A percentile compares a stretch with the other conserved stretches of the same genome.
These are phyloP conservation scores for Prillingera fragicola DNA, from an alignment of 1,284 basidiomycete species.

Conservation along the genomic window DNA sequence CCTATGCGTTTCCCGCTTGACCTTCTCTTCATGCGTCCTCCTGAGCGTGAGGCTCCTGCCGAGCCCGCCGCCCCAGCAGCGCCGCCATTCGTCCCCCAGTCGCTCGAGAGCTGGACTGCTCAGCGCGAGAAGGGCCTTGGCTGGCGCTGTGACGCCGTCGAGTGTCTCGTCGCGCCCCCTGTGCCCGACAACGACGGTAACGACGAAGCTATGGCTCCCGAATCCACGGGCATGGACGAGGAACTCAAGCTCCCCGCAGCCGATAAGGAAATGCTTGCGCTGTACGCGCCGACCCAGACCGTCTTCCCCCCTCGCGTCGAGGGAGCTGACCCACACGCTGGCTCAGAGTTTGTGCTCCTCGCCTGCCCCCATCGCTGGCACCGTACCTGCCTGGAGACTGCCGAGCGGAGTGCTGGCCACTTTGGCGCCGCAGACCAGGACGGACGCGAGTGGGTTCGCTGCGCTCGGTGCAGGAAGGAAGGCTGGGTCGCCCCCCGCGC, in stretches of 20 bases:
- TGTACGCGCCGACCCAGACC: conserved; percentile 28
- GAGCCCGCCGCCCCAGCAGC: background rate
- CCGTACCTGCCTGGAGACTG: conserved; percentile 30
- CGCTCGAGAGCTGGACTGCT: conserved; percentile 34
- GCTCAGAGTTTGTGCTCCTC: conserved; percentile 21
- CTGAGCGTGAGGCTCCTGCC: background rate
- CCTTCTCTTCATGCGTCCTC: conserved; percentile 7
- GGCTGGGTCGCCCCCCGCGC: conserved; percentile 30
- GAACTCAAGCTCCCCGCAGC: background rate
- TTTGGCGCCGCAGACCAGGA: conserved; percentile 5
- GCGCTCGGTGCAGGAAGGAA: conserved; percentile 38
- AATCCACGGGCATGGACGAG: background rate
- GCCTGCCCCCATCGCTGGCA: conserved; percentile 39
- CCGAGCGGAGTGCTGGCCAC: conserved; percentile 29
- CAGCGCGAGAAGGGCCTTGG: conserved; percentile 35
- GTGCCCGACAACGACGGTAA: conserved; percentile 17
- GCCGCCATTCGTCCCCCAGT: conserved; percentile 15
- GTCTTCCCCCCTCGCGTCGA: conserved; percentile 1
- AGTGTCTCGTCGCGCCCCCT: conserved; percentile 29
- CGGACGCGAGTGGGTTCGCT: conserved; percentile 32
- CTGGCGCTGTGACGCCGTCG: conserved; percentile 42
- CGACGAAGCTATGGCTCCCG: conserved; percentile 16
- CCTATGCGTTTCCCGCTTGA: conserved; percentile 8
- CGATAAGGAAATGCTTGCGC: conserved; percentile 32
- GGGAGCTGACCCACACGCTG: conserved; percentile 3